A percentile compares a stretch with the other conserved stretches of the same genome.
Conservation (phyloP, 106 monocot genomes). For the Amphibolis antarctica region DNA sequence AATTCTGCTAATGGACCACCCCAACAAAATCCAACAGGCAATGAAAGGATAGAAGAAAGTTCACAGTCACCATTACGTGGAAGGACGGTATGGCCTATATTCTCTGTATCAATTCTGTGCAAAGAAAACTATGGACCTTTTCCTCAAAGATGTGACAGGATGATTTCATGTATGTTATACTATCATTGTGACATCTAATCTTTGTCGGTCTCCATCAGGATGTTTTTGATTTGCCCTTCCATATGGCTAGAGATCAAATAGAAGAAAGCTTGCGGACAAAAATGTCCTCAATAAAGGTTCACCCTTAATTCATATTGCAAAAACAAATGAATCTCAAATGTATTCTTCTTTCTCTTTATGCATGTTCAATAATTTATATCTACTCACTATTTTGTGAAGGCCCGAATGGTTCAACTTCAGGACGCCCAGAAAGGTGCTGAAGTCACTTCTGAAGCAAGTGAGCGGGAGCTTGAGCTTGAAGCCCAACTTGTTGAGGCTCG, state of each 20-base stretch:
- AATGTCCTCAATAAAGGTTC: slow-evolving; percentile 96
- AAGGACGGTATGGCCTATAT: slow-evolving; percentile 49
- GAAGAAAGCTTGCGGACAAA: slow-evolving; percentile 93
- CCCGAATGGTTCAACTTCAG: slow-evolving; percentile 86
- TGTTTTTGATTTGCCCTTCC: slow-evolving; percentile 97
- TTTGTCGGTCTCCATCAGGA: slow-evolving; percentile 27
- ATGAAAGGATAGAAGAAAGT: slow-evolving; percentile 33
- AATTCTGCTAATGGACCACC: slow-evolving; percentile 63
- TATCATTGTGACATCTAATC: not conserved
- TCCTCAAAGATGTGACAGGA: not conserved
- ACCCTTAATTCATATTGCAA: not conserved
- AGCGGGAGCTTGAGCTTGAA: slow-evolving; percentile 96
- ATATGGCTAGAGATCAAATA: slow-evolving; percentile 99
- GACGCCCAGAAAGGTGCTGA: slow-evolving; percentile 96
- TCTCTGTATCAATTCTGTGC: not conserved
- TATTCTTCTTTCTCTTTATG: not conserved
- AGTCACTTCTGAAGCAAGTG: slow-evolving; percentile 83
- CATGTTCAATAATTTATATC: not conserved
- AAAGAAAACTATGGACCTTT: not conserved
- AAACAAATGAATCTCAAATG: not conserved
- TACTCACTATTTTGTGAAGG: slow-evolving; percentile 21
- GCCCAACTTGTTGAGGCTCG: slow-evolving; percentile 99
- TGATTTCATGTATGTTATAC: not conserved
- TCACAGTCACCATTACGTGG: slow-evolving; percentile 73
- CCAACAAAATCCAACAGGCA: slow-evolving; percentile 33